These are phyloP conservation scores for Neurospora sp. DNA, from an alignment of 495 filamentous ascomycete genomes.

Conservation along the genomic window DNA sequence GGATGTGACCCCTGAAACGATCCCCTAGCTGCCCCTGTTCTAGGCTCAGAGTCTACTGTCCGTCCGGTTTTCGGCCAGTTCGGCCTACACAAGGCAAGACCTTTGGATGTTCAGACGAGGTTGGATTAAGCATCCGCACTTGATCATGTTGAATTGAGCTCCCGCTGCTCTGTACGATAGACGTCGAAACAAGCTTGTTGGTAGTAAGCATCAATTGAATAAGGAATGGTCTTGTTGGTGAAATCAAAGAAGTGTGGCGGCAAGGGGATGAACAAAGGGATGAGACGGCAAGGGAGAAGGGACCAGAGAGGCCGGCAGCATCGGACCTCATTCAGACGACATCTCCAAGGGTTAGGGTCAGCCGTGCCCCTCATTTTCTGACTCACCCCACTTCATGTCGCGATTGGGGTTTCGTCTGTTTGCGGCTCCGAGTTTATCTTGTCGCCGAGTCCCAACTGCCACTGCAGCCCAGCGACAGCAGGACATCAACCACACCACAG, in stretches of 20 bases:
- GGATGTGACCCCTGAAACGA: not conserved
- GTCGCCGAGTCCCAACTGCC: not conserved
- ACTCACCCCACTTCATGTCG: not conserved
- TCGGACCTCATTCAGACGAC: not conserved
- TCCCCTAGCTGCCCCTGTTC: not conserved
- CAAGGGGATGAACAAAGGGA: not conserved
- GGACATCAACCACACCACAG: not conserved
- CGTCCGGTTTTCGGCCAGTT: not conserved
- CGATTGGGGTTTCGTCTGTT: not conserved
- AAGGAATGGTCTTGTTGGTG: not conserved
- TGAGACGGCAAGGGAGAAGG: not conserved
- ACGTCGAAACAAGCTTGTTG: not conserved
- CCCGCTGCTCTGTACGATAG: not conserved
- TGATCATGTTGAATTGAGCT: not conserved
- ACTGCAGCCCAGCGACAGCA: not conserved
- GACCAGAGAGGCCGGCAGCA: not conserved
- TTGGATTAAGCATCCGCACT: not conserved
- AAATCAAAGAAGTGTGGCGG: not conserved
- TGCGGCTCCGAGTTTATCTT: not conserved
- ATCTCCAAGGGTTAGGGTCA: not conserved
- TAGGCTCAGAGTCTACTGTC: not conserved
- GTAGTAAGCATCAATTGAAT: not conserved
- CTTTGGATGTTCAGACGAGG: not conserved
- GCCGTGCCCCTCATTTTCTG: not conserved
- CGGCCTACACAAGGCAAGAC: not conserved